Evolutionary conservation across 257 asterid genomes (phyloP), one percentile per base, ranked within the genome.

Genomic region (Anisodus tanguticus): DNA sequence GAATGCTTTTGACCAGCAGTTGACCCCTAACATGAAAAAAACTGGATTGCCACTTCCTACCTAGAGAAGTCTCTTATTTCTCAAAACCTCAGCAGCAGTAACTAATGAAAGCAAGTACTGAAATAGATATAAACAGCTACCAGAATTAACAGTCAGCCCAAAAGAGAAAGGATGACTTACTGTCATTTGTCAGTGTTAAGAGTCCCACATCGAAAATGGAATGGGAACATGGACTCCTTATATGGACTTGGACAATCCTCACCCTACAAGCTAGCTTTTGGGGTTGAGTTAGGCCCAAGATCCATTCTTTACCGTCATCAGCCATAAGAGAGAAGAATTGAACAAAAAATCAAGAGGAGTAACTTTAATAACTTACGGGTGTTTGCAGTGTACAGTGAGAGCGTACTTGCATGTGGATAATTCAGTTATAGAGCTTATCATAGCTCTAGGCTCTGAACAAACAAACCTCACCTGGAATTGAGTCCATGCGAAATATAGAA

Each of bases 351-450:
- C 13, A 68, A 41, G 45, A 41, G 77, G 47, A 15, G 51, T 15
- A 37, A 68, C 47, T 66, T 49, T 49, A 49, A 26, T 47, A 74
- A 84, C 97, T 93, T 90, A 97, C 99, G 96, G 99, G 88, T 97
- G 99, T 88, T 92, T 93, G 86, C 96, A 91, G n/a, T 97, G 98
- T 78, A 97, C 88, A 70, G 99, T 97, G 86, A 95, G 95, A 45
- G 98, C 99, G 84, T 97, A 95, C 87, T 92, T 97, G 97, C 99
- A 95, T 63, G 99, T 97, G 84, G 99, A 92, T 88, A 97, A 79
- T 88, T 97, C 99, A 70, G 97, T 93, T 85, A 97, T 90, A 59
- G 98, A 95, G 90, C 95, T 97, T 84, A 97, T 97, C 97, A 93
- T 92, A 39, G 98, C 93, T 91, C 98, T 91, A 64, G 96, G 91